Conservation (phyloP, 108 stramenopile species). For the Aureococcus anophagefferens region DNA sequence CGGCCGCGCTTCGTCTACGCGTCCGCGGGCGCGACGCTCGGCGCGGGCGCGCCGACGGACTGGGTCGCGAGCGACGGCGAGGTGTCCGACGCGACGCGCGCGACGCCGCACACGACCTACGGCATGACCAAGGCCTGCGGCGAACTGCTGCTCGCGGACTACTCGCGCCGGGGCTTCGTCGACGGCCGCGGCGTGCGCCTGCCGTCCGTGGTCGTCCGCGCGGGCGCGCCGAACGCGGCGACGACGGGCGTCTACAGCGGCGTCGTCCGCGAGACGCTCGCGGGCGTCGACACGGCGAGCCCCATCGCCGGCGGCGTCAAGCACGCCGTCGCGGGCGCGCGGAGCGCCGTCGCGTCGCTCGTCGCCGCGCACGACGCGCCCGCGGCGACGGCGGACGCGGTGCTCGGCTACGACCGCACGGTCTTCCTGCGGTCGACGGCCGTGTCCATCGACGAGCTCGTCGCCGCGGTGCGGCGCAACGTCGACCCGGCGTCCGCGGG, state of each 20-base stretch:
- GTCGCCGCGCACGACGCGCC: slow-evolving; percentile 36
- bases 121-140: slow-evolving; percentile 51
- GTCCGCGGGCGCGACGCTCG: slow-evolving; percentile 44
- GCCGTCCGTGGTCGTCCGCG: slow-evolving; percentile 45
- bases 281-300: slow-evolving; percentile 29
- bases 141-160: slow-evolving; percentile 49
- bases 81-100: slow-evolving; percentile 44
- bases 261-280: slow-evolving; percentile 45
- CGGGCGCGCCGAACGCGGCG: slow-evolving; percentile 49
- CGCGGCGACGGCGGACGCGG: slow-evolving; percentile 8
- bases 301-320: slow-evolving; percentile 35
- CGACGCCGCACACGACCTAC: slow-evolving; percentile 54
- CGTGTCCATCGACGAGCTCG: slow-evolving; percentile 33
- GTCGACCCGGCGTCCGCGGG: slow-evolving; percentile 13
- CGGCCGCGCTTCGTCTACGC: slow-evolving; percentile 45
- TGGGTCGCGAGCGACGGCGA: slow-evolving; percentile 34
- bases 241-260: slow-evolving; percentile 37
- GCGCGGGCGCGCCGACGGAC: slow-evolving; percentile 38
- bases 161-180: slow-evolving; percentile 37
- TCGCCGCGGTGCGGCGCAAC: slow-evolving; percentile 30
- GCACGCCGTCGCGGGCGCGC: slow-evolving; percentile 46
- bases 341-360: slow-evolving; percentile 35
- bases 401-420: slow-evolving; percentile 49
- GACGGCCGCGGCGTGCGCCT: slow-evolving; percentile 45
- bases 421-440: slow-evolving; percentile 42